Evolutionary conservation across 768 basidiomycete genomes (phyloP), one percentile per base, ranked within the genome.

Genomic region (Mycena rosella): DNA sequence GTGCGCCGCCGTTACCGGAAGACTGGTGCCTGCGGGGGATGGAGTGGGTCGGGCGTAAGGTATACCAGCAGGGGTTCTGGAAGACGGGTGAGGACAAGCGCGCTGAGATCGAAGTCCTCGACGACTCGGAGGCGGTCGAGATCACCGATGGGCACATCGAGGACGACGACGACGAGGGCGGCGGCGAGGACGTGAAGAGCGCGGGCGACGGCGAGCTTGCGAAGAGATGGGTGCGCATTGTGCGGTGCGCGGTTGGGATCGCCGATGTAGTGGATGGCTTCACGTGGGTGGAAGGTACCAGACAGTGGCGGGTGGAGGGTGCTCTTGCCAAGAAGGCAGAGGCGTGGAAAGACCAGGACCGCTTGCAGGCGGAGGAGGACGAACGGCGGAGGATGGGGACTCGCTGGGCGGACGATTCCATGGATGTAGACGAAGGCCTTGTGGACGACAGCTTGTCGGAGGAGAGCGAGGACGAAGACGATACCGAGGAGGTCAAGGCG

Each of bases 41-140:
- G 91, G 96, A 96, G 72, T 99, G 98, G 98, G 91, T 95, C 5
- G 92, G 94, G 8, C 85, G 95, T 65, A 88, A 89, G 67, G 90
- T 98, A 18, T 99, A 92, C 76, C 96, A 97, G 77, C 89, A 94
- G 44, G 97, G 96, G 0, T 99, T 91, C 77, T 99, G 98, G 98
- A 94, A 92, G 75, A 83, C 83, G n/a, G 87, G 86, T 34, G 91
- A 91, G 57, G 90, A 90, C 63, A 84, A 86, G 44, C 78, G 78
- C 67, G 79, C 82, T 0, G 97, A 99, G 82, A 84, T 94, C 60
- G 96, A 96, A 73, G 90, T 96, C 0, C 83, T 97, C 53, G 86
- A 92, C 58, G 79, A 85, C 60, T 82, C 84, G 13, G 90, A 93
- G 73, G 80, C 76, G 1, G 81, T 80, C 14, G 88, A 90, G 65